Conservation (phyloP, 2,329 filamentous ascomycete species). For the Fonsecaea monophora region DNA sequence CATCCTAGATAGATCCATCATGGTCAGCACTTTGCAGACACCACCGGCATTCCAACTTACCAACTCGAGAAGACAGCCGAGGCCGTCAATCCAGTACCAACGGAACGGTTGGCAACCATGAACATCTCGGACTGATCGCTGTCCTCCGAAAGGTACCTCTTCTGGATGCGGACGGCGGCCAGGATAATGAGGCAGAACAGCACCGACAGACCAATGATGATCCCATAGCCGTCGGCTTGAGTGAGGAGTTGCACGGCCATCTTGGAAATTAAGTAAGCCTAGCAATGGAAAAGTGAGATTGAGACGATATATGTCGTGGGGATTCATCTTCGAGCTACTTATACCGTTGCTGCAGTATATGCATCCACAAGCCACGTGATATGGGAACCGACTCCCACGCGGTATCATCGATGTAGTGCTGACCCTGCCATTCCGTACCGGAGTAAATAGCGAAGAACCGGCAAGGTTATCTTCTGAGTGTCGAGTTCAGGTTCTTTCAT, state of each 20-base stretch:
- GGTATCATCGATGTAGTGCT: conserved; percentile 3
- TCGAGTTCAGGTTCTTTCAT: not conserved
- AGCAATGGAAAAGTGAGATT: not conserved
- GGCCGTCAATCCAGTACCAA: conserved; percentile 48
- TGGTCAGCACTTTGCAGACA: not conserved
- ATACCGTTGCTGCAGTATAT: conserved; percentile 12
- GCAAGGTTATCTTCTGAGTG: conserved; percentile 7
- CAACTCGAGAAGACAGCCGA: conserved; percentile 50
- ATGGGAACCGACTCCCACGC: conserved; percentile 1
- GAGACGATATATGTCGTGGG: not conserved
- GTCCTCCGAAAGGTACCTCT: conserved; percentile 52
- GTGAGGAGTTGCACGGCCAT: conserved; percentile 41
- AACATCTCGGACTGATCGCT: conserved; percentile 53
- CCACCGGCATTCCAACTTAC: conserved; percentile 25
- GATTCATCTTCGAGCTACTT: conserved; percentile 11
- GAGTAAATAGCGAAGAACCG: not conserved
- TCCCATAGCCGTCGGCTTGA: conserved; percentile 53
- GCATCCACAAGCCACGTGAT: conserved; percentile 8
- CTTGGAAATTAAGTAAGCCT: conserved; percentile 5
- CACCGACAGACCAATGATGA: conserved; percentile 58
- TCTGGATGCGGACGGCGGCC: conserved; percentile 55
- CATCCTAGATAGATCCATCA: conserved; percentile 36
- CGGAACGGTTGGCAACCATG: conserved; percentile 49
- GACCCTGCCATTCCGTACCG: not conserved
- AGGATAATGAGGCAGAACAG: conserved; percentile 58